Base-by-base conservation (phyloP, 2,329 filamentous ascomycete species). In the Lachnellula subtilissima region DNA sequence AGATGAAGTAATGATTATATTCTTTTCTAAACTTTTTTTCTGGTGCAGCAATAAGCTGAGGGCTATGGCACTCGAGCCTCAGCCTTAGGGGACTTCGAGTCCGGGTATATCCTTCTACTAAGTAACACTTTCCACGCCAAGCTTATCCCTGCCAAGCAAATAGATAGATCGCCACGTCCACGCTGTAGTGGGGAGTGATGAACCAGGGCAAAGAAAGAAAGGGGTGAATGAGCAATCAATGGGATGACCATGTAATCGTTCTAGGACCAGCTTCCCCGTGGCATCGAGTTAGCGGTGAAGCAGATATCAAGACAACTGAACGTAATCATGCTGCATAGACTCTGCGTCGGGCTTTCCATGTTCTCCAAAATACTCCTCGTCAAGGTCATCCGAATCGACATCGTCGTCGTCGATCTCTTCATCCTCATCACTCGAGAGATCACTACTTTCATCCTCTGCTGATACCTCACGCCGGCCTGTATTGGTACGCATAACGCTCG, bases 341-440 rank as follows among this genome's bases (percentile, higher is more conserved):
- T 83, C 81, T 53, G 76, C 72, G 61, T 82, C 78, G 35, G 57
- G 48, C 52, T 78, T 75, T 55, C 73, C 76, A 55, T 81, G 79
- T 57, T 81, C 77, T 37, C 75, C 75, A 60, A 86, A 78, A 65
- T 85, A 84, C 70, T 87, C 84, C 67, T 86, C 85, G 57, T 71
- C 74, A 60, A 86, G 78, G 60, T 83, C 83, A 69, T 91, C 89
- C 53, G 88, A 92, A 73, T 92, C 88, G 66, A 89, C 81, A 70
- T 93, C 89, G 70, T 92, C 86, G 69, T 85, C 88, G 69, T 87
- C 83, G 63, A 85, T 83, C 61, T 75, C 76, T 59, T 86, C 79
- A 52, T 80, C 79, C 61, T 87, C 88, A 61, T 91, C 88, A 76
- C 88, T 93, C 55, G 89, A 91, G 49, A 89, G 65, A 68, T 94